Base-by-base conservation (phyloP, 2,329 filamentous ascomycete genomes). In the Plectosphaerella plurivora region DNA sequence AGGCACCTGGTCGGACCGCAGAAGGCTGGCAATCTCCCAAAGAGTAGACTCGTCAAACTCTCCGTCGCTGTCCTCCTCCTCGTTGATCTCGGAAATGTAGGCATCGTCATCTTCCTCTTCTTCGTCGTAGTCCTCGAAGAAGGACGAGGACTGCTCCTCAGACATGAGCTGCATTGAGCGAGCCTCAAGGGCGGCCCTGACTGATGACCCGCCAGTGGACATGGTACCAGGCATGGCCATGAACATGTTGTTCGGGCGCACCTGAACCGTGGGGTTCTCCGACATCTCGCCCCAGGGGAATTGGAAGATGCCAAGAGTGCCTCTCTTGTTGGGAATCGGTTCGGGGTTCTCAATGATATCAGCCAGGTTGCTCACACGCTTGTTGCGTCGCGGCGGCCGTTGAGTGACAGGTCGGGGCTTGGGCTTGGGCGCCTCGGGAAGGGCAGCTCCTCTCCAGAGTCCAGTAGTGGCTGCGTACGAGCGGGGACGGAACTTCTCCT, bases 271-370 rank as follows among this genome's bases (percentile, higher is more conserved):
- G 10, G 77, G 76, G 50, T 73, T 74, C 63, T 85, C 82, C 18
- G 82, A 86, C 59, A 68, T 78, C 66, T 86, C 82, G 14, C 83
- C 83, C 81, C 82, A 86, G 3, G 83, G 81, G 57, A 86, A 86
- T 59, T 84, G 80, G 68, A 84, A 87, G 59, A 86, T 80, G 5
- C 82, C 83, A 16, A 86, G 72, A 11, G 81, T 84, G 12, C 75
- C 81, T 42, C 76, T 73, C 65, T 79, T 81, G 62, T 83, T 71
- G 5, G 77, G 76, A 5, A 86, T 68, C 36, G 82, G 82, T 60
- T 79, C 68, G 4, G 83, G 83, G 56, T 75, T 83, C 63, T 86
- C 83, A 35, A 84, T 61, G 54, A 86, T 86, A 61, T 86, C 83
- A 14, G 83, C 81, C 5, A 87, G 73, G 45, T 77, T 63, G 8